phyloP scores from a whole-genome alignment of 176 grass and related monocot genomes.

The Carex scoparia region DNA sequence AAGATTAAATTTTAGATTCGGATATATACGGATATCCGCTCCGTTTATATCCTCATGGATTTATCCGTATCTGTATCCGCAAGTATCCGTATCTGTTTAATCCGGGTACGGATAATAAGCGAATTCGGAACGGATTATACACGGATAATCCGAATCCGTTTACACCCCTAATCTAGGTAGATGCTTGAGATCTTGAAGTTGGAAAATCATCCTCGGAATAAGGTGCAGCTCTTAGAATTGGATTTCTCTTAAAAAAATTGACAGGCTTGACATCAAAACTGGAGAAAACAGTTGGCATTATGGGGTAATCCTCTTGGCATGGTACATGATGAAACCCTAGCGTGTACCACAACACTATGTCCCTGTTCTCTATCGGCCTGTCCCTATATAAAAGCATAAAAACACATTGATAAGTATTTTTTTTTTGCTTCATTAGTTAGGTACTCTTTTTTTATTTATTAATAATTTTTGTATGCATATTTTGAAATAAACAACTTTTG shows the following conservation, averaged over 20 bases:
- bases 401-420: not conserved
- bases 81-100: no score
- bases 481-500: no score
- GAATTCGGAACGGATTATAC: no score
- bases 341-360: constrained; percentile 78
- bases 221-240: constrained; percentile 39
- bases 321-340: constrained; percentile 86
- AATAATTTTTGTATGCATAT: not conserved
- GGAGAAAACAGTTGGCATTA: constrained; percentile 71
- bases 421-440: not conserved
- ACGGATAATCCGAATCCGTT: no score
- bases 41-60: no score
- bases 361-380: constrained; percentile 66
- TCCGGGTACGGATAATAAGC: no score
- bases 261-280: constrained; percentile 77
- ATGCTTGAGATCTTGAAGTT: not conserved
- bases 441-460: not conserved
- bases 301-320: constrained; percentile 82
- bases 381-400: constrained; percentile 29
- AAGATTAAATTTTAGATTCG: no score
- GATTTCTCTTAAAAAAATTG: constrained; percentile 86
- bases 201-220: constrained; percentile 13
- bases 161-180: not conserved
- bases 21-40: no score
- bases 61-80: no score